Base-by-base conservation (phyloP, 1,284 basidiomycete genomes). In the Cerrena zonata region DNA sequence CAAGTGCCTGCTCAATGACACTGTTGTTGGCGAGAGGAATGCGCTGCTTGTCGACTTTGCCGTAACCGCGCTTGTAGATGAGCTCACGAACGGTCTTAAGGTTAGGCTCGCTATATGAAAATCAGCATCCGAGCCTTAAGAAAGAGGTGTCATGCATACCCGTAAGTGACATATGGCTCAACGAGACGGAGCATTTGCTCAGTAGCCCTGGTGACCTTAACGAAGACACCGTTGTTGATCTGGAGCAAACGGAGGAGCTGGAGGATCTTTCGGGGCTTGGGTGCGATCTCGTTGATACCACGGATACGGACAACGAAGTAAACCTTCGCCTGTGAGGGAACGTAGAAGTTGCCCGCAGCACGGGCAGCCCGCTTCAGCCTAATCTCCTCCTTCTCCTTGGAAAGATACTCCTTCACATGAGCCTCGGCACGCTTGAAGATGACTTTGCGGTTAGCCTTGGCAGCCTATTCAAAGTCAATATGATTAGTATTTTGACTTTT, bases 221-320 rank as follows among this genome's bases (percentile, higher is more conserved):
- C 84, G 68, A 99, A 99, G 54, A 99, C 89, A 75, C 95, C 96
- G 70, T 96, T 98, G 88, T 99, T 99, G 80, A 99, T 99, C 74
- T 99, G 96, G 61, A 97, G 86, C 56, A 99, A 86, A 65, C 95
- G 93, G 68, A 99, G 89, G 58, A 99, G 87, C 73, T 99, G 95
- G 66, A 99, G 77, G 70, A 99, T 97, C 82, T 99, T 99, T 72
- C 94, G 89, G 64, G 95, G 96, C 78, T 99, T 99, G 58, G 95
- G 95, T 54, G 95, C 93, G 68, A 99, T 95, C 73, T 98, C 94
- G 76, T 95, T 97, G 80, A 99, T 94, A 96, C 95, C 93, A 69
- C 91, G 88, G 66, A 96, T 94, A 75, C 95, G 90, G 65, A 99
- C 76, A 61, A 99, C 96, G 65, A 99, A 98, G 82, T 90, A 95